Evolutionary conservation across 208 protist species (phyloP), one percentile per base, ranked within the genome.

Genomic region (Leptomonas seymouri): DNA sequence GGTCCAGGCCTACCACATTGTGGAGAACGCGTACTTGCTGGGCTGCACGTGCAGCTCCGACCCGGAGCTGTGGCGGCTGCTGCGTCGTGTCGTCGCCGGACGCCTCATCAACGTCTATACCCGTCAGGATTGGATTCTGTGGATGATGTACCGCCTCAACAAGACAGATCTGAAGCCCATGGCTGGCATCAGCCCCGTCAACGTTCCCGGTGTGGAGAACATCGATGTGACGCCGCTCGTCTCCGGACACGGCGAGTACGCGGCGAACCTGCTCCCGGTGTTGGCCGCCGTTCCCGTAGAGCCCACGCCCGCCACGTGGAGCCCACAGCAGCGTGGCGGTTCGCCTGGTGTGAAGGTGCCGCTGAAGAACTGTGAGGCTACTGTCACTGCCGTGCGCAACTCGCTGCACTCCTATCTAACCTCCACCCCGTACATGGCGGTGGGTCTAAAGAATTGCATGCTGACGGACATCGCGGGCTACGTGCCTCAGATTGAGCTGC

Each of bases 101-200:
- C 85, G 94, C 18, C 61, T 97, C 8, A 73, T 97, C 25, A 97
- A 97, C 70, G 81, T 93, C 42, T 96, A 96, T 79, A 91, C 84
- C 20, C 83, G 83, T 39, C 70, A 82, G 51, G 94, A 97, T 73
- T 95, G 84, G 84, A 62, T 90, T 9, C 76, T 97, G 65, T 89
- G 83, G 77, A 66, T 92, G 50, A 78, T 96, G 78, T 93, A 94
- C 78, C 84, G 85, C 25, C 78, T 78, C 44, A 90, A 89, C 62
- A 82, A 90, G 59, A 80, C 78, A 16, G 71, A 87, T 54, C 45
- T 94, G 62, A 84, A 80, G 45, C 91, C 91, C 48, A 87, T 96
- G 80, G 86, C 87, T 14, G 91, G 91, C 39, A 82, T 91, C 67
- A 82, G 66, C 28, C 78, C 85, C 14, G 77, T 96, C 25, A 84